Evolutionary conservation across 108 stramenopile species (phyloP).

Genomic region (Schizochytrium sp.): DNA sequence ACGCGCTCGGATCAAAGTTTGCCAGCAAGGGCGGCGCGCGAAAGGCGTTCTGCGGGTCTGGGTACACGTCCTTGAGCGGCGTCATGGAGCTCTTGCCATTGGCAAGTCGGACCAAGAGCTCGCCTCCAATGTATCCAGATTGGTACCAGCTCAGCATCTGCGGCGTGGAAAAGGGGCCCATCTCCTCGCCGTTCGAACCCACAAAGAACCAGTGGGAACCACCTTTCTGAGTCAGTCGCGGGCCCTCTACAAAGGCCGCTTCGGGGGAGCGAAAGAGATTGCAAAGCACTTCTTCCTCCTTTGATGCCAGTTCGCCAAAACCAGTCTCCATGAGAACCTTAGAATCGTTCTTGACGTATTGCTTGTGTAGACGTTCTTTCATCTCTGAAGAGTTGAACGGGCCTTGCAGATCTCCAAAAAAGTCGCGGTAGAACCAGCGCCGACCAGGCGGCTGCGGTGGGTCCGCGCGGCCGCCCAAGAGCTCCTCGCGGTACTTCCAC

Average conservation of each 20-base stretch:
- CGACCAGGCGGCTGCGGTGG: not conserved
- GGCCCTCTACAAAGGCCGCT: not conserved
- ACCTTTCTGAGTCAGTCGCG: not conserved
- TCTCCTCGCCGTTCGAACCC: not conserved
- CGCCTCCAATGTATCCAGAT: not conserved
- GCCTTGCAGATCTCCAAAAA: not conserved
- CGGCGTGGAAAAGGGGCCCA: not conserved
- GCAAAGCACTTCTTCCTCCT: not conserved
- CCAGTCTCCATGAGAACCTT: conserved; percentile 5
- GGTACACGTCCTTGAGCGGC: not conserved
- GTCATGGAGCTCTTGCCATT: conserved; percentile 1
- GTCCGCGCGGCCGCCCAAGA: not conserved
- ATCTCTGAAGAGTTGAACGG: not conserved
- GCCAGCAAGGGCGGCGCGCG: not conserved
- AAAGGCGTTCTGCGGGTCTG: not conserved
- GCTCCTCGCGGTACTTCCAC: conserved; percentile 4
- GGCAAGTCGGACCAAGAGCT: not conserved
- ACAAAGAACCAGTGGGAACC: not conserved
- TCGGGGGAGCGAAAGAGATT: not conserved
- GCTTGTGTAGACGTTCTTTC: not conserved
- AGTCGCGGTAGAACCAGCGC: conserved; percentile 15
- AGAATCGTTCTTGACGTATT: not conserved
- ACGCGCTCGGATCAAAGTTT: not conserved
- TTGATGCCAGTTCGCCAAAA: not conserved
- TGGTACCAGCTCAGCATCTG: not conserved